A percentile compares a stretch with the other conserved stretches of the same genome.
phyloP scores from a whole-genome alignment of 768 basidiomycete species.

The Boletus pseudopeckii region DNA sequence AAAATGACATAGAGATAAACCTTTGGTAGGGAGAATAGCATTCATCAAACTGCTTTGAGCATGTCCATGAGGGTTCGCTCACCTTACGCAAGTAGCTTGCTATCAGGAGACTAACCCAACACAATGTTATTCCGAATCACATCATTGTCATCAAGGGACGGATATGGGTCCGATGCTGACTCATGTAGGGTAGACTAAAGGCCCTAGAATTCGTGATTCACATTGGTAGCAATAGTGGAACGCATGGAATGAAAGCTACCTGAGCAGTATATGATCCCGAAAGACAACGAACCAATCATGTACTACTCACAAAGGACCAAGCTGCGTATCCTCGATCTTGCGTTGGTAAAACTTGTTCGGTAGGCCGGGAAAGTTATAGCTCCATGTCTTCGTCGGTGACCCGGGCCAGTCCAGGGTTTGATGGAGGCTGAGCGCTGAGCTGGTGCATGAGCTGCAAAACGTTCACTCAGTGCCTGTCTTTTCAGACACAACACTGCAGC shows the following conservation, averaged over 20 bases:
- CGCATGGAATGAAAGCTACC: too few species aligned
- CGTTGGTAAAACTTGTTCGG: too few species aligned
- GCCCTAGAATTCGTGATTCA: background rate
- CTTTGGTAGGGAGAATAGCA: background rate
- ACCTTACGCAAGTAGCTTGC: constrained; percentile 2
- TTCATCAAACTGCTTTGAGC: background rate
- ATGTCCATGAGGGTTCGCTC: background rate
- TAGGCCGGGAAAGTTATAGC: too few species aligned
- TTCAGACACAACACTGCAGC: background rate
- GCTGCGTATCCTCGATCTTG: too few species aligned
- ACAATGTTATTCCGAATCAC: background rate
- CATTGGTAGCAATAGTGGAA: background rate
- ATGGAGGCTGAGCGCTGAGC: background rate
- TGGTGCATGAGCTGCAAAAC: too few species aligned
- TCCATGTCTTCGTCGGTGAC: too few species aligned
- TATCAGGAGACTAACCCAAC: background rate
- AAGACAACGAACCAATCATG: too few species aligned
- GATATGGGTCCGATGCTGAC: background rate
- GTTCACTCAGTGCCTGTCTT: too few species aligned
- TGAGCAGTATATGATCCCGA: too few species aligned
- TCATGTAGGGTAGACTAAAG: constrained; percentile 1
- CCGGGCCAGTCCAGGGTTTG: too few species aligned
- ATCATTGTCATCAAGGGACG: constrained; percentile 2
- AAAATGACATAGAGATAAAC: background rate
- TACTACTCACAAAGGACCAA: too few species aligned